Percentiles rank a stretch among this genome's conserved stretches.
Evolutionary conservation across 768 basidiomycete genomes (phyloP).

Genomic region (Rhodotorula taiwanensis): DNA sequence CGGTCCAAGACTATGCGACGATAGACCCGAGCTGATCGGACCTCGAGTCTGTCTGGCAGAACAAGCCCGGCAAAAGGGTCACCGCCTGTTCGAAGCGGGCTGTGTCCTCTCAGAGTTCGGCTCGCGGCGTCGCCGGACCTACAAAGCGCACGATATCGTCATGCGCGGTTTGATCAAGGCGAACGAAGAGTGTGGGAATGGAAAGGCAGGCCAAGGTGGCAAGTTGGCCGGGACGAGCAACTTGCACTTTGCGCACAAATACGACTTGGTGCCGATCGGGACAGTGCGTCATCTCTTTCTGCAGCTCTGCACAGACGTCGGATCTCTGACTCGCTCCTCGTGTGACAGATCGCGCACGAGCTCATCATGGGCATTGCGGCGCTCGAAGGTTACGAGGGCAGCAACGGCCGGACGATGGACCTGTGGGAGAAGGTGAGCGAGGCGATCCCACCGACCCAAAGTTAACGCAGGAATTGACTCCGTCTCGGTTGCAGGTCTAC

Average conservation of each 20-base stretch:
- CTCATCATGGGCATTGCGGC: constrained; percentile 53
- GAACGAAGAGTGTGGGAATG: constrained; percentile 9
- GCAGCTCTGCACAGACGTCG: neutral
- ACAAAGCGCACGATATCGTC: constrained; percentile 67
- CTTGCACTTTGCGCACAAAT: constrained; percentile 68
- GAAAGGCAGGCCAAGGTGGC: constrained; percentile 47
- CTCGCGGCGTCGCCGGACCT: constrained; percentile 70
- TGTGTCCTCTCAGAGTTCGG: constrained; percentile 80
- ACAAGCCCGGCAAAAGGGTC: constrained; percentile 65
- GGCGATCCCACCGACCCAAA: constrained; percentile 37
- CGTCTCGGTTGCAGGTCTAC: constrained; percentile 42
- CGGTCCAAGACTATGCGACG: constrained; percentile 13
- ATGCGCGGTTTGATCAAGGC: constrained; percentile 64
- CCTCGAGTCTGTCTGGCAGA: too few relatives aligned
- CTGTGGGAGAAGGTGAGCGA: constrained; percentile 72
- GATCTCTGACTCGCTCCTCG: neutral
- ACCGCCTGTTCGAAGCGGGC: constrained; percentile 56
- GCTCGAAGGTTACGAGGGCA: constrained; percentile 68
- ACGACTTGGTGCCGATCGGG: constrained; percentile 37
- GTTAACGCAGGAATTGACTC: neutral
- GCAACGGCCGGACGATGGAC: constrained; percentile 65
- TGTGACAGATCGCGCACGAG: constrained; percentile 47
- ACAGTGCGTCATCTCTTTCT: constrained; percentile 33
- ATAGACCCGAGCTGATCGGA: too few relatives aligned
- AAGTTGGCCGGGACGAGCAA: constrained; percentile 80